phyloP scores from a whole-genome alignment of 75 land plant genomes.

The Cupressus sempervirens region DNA sequence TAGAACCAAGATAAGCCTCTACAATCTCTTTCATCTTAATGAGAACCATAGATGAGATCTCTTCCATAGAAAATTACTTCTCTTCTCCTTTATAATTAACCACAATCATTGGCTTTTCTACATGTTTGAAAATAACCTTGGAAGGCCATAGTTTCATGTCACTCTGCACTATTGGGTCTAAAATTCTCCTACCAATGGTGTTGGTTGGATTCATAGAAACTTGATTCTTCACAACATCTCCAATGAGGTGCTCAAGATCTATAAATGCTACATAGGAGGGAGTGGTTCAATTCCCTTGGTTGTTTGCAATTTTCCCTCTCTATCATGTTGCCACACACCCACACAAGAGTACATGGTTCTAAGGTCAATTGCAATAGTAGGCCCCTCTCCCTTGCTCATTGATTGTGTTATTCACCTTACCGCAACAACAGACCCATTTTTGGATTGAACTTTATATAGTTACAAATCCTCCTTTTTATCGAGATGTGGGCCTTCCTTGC shows the following conservation, averaged over 20 bases:
- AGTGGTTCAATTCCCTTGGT: slow-evolving; percentile 28
- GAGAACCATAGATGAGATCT: slow-evolving; percentile 49
- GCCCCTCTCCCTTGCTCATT: slow-evolving; percentile 11
- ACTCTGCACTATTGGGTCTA: slow-evolving; percentile 27
- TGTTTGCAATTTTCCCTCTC: slow-evolving; percentile 14
- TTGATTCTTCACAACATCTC: slow-evolving; percentile 10
- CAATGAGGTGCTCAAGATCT: slow-evolving; percentile 16
- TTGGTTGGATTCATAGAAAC: slow-evolving; percentile 24
- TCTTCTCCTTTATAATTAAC: slow-evolving; percentile 41
- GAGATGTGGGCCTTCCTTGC: no score
- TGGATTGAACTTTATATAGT: no score
- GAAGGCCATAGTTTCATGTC: slow-evolving; percentile 45
- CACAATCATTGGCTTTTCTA: slow-evolving; percentile 43
- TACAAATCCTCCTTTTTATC: no score
- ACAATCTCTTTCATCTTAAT: slow-evolving; percentile 46
- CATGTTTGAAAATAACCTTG: slow-evolving; percentile 32
- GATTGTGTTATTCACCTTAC: no score
- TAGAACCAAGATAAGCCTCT: slow-evolving; percentile 32
- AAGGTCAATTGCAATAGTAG: slow-evolving; percentile 17
- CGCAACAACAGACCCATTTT: no score
- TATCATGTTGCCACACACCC: slow-evolving; percentile 21
- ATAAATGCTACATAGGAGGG: slow-evolving; percentile 31
- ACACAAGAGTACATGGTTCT: slow-evolving; percentile 17
- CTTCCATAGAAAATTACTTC: slow-evolving; percentile 42
- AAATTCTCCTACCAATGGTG: slow-evolving; percentile 31